Percentiles rank a stretch among this genome's conserved stretches.
phyloP scores from a whole-genome alignment of 768 basidiomycete genomes.

The Amanita exitialis region DNA sequence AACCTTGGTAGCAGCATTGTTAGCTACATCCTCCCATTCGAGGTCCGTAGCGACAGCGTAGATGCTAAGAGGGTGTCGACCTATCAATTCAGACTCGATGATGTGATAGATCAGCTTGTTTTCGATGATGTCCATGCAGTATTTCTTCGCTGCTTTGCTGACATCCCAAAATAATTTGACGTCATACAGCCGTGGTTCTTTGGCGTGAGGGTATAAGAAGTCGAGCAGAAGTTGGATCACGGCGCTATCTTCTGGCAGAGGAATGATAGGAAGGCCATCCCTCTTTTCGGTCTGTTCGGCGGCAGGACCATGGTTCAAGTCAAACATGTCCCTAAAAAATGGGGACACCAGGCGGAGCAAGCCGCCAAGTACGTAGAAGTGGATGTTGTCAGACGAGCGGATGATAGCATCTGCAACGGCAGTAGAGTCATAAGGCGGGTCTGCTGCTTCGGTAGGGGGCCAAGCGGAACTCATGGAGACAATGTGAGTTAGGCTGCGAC shows the following conservation, averaged over 20 bases:
- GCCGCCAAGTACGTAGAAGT: background rate
- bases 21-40: background rate
- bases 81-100: background rate
- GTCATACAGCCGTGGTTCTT: background rate
- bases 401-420: background rate
- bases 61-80: background rate
- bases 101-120: background rate
- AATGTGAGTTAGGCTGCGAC: background rate
- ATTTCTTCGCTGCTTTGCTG: conserved; percentile 2
- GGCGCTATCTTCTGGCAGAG: conserved; percentile 9
- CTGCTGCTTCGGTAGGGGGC: background rate
- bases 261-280: conserved; percentile 6
- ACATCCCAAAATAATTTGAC: background rate
- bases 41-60: background rate
- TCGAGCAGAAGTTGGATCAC: conserved; percentile 5
- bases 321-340: background rate
- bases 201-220: background rate
- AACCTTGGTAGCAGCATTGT: background rate
- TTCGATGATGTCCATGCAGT: conserved; percentile 5
- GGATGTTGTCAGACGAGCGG: conserved; percentile 7
- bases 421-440: background rate
- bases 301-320: background rate
- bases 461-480: background rate
- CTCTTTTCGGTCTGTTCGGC: background rate
- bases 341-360: background rate